Evolutionary conservation across 495 filamentous ascomycete species (phyloP).

Genomic region (Penicillium daleae): DNA sequence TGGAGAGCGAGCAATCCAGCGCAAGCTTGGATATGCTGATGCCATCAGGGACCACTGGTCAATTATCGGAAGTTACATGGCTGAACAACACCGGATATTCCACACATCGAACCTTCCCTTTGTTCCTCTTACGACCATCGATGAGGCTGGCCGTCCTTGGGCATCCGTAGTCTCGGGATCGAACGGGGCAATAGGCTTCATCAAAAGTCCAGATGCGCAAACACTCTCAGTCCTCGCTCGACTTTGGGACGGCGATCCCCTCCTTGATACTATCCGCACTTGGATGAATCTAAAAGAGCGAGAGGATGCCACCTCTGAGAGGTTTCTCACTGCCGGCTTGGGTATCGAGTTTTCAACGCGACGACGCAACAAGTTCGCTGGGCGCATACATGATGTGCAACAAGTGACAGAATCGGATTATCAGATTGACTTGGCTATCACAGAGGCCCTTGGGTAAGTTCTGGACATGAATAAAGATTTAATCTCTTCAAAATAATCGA

Average conservation of each 20-base stretch:
- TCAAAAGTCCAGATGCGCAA: slow-evolving; percentile 18
- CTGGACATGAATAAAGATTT: not conserved
- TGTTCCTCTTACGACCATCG: slow-evolving; percentile 20
- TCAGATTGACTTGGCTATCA: slow-evolving; percentile 15
- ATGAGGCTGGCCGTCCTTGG: slow-evolving; percentile 23
- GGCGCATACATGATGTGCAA: slow-evolving; percentile 4
- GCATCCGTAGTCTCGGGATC: slow-evolving; percentile 20
- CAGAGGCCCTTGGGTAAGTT: slow-evolving; percentile 20
- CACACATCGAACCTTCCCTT: slow-evolving; percentile 24
- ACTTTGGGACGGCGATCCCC: slow-evolving; percentile 26
- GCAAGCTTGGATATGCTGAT: slow-evolving; percentile 19
- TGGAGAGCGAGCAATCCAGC: slow-evolving; percentile 23
- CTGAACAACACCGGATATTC: slow-evolving; percentile 24
- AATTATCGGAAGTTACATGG: slow-evolving; percentile 13
- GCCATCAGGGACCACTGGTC: slow-evolving; percentile 19
- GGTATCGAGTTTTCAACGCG: slow-evolving; percentile 25
- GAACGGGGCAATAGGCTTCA: slow-evolving; percentile 18
- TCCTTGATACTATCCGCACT: slow-evolving; percentile 11
- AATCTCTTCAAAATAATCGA: no score
- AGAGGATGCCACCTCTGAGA: not conserved
- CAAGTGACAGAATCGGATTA: slow-evolving; percentile 2
- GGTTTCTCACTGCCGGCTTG: slow-evolving; percentile 19
- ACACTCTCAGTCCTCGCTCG: slow-evolving; percentile 9
- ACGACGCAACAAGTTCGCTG: slow-evolving; percentile 25
- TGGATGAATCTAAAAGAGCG: not conserved